These are phyloP conservation scores for Dentipellis fragilis DNA, from an alignment of 768 basidiomycete genomes.

Conservation along the genomic window DNA sequence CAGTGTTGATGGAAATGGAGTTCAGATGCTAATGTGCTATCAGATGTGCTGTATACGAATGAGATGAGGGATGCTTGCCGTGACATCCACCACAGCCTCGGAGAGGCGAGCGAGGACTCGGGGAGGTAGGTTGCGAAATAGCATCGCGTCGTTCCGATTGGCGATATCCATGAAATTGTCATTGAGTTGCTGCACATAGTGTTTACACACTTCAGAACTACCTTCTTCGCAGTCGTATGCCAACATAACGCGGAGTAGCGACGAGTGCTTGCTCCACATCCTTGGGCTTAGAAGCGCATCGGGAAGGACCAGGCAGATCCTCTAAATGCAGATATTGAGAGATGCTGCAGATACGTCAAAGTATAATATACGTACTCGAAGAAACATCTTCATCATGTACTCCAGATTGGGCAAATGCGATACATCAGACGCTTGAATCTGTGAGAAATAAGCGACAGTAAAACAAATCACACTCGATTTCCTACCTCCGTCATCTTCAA, in stretches of 20 bases:
- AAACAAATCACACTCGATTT: background rate
- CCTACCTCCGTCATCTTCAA: conserved; percentile 55
- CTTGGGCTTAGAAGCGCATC: conserved; percentile 69
- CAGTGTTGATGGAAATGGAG: conserved; percentile 58
- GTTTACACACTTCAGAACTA: too few relatives aligned
- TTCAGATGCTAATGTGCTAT: conserved; percentile 49
- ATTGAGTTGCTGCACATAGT: conserved; percentile 22
- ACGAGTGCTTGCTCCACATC: conserved; percentile 48
- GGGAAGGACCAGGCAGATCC: conserved; percentile 58
- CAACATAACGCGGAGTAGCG: conserved; percentile 6
- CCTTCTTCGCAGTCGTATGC: too few relatives aligned
- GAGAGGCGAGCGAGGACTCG: conserved; percentile 50
- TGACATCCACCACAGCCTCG: conserved; percentile 48
- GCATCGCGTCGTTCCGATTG: conserved; percentile 71
- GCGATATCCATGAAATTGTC: conserved; percentile 62
- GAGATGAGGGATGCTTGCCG: conserved; percentile 19
- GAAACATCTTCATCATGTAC: conserved; percentile 39
- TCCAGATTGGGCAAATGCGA: conserved; percentile 47
- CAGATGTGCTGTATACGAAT: background rate
- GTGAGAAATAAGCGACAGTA: background rate
- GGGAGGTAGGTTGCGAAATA: conserved; percentile 57
- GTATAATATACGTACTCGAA: conserved; percentile 39
- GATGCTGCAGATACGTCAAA: background rate
- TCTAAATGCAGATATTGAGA: conserved; percentile 27
- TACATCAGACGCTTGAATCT: conserved; percentile 51